These are phyloP conservation scores for Cryoendolithus antarcticus DNA, from an alignment of 2,329 filamentous ascomycete species.

Conservation along the genomic window DNA sequence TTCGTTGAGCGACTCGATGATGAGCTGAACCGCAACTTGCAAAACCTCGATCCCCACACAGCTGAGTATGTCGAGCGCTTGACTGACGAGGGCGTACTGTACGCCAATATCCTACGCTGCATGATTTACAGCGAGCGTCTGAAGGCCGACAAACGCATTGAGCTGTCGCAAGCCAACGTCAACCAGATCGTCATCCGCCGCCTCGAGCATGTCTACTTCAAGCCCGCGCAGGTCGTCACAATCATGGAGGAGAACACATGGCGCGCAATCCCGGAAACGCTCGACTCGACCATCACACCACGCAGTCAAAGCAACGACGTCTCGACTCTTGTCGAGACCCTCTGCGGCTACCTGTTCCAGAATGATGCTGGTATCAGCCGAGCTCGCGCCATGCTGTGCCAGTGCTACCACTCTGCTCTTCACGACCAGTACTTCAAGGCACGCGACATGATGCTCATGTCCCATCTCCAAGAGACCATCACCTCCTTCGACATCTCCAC, in stretches of 20 bases:
- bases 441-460: slow-evolving; percentile 99
- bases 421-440: slow-evolving; percentile 98
- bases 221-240: slow-evolving; percentile 84
- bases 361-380: slow-evolving; percentile 93
- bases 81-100: slow-evolving; percentile 78
- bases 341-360: slow-evolving; percentile 90
- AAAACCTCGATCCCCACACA: slow-evolving; percentile 95
- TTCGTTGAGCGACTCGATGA: slow-evolving; percentile 93
- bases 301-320: slow-evolving; percentile 58
- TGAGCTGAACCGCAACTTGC: slow-evolving; percentile 91
- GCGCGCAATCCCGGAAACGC: slow-evolving; percentile 58
- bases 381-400: slow-evolving; percentile 92
- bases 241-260: slow-evolving; percentile 92
- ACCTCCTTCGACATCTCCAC: slow-evolving; percentile 91
- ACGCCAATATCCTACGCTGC: slow-evolving; percentile 82
- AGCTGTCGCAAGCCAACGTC: slow-evolving; percentile 70
- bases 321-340: slow-evolving; percentile 62
- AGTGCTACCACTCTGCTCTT: slow-evolving; percentile 95
- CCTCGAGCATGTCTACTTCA: slow-evolving; percentile 97
- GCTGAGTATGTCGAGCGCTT: slow-evolving; percentile 96
- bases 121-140: slow-evolving; percentile 80
- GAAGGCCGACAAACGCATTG: slow-evolving; percentile 55
- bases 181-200: slow-evolving; percentile 91
- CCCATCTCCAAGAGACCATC: slow-evolving; percentile 94
- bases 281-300: slow-evolving; percentile 72